Base-by-base conservation (phyloP, 2,329 filamentous ascomycete genomes). In the Alternaria gansuensis region DNA sequence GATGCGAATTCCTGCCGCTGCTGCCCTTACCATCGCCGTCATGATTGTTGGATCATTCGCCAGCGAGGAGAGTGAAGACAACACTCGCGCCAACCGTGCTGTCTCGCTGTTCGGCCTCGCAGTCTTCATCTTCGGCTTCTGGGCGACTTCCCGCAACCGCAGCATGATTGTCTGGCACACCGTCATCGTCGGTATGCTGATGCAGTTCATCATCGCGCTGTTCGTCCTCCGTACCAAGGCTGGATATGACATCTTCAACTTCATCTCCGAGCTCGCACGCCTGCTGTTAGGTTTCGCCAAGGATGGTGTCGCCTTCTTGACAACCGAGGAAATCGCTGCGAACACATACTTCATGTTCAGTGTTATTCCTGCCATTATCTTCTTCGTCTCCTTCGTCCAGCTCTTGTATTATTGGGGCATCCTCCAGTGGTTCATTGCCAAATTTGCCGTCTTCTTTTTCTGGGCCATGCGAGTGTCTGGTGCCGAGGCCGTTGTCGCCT, bases 331-430 rank as follows among this genome's bases (percentile, higher is more conserved):
- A 7, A 81, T 82, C 5, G 73, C 81, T 3, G 23, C 69, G 3
- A 71, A 83, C 1, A 66, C 70, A 4, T 92, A 85, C 85, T 97
- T 96, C 85, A 83, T 97, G 63, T 83, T 90, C 49, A 82, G 84
- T 49, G 92, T 96, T 62, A 84, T 96, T n/a, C 92, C 93, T 0
- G 88, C 93, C 70, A 96, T 97, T 79, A 92, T 97, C 81, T 97
- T 97, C 87, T 97, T 97, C 86, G 90, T 97, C 58, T 88, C 93
- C 1, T 83, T 97, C n/a, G 92, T 96, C 26, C 91, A 96, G 78
- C 86, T 97, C 36, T 79, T 96, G 41, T 96, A 91, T 82, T 90
- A 93, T 82, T 83, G 88, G 68, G 90, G 90, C 2, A 83, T 93
- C 63, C 81, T 97, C 52, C 93, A 96, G 79, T 97, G 93, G 93